These are phyloP conservation scores for Microbotryum intermedium DNA, from an alignment of 1,284 basidiomycete species.

Conservation along the genomic window DNA sequence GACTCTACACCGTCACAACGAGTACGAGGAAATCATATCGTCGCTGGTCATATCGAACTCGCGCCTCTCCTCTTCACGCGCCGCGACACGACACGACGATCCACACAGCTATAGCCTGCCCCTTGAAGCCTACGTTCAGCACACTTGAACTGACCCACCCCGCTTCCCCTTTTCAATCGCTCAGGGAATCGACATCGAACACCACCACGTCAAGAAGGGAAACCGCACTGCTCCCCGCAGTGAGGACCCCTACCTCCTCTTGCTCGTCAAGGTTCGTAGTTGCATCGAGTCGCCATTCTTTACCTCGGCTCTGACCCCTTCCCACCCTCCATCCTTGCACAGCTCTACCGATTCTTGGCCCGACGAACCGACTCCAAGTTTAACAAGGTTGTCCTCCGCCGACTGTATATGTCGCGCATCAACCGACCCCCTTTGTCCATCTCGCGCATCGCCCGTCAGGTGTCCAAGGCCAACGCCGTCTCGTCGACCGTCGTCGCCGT, in stretches of 20 bases:
- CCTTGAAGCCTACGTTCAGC: neutral
- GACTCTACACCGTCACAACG: no score
- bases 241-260: constrained; percentile 97
- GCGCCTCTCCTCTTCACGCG: neutral
- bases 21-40: no score
- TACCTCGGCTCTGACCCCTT: neutral
- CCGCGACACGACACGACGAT: neutral
- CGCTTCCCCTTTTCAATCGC: neutral
- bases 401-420: constrained; percentile 93
- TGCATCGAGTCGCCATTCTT: neutral
- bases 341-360: constrained; percentile 99
- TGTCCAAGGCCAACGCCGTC: constrained; percentile 60
- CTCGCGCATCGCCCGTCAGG: constrained; percentile 57
- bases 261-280: constrained; percentile 82
- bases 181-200: constrained; percentile 94
- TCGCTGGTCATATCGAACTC: neutral
- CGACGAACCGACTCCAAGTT: constrained; percentile 92
- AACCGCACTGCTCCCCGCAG: constrained; percentile 90
- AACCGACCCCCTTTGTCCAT: constrained; percentile 96
- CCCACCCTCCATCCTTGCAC: constrained; percentile 5
- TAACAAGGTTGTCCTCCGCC: constrained; percentile 96
- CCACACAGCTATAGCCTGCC: neutral
- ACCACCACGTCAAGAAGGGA: constrained; percentile 99
- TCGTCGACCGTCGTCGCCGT: constrained; percentile 80
- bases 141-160: neutral